Evolutionary conservation across 2,329 filamentous ascomycete species (phyloP).

Genomic region (Colletotrichum trifolii): DNA sequence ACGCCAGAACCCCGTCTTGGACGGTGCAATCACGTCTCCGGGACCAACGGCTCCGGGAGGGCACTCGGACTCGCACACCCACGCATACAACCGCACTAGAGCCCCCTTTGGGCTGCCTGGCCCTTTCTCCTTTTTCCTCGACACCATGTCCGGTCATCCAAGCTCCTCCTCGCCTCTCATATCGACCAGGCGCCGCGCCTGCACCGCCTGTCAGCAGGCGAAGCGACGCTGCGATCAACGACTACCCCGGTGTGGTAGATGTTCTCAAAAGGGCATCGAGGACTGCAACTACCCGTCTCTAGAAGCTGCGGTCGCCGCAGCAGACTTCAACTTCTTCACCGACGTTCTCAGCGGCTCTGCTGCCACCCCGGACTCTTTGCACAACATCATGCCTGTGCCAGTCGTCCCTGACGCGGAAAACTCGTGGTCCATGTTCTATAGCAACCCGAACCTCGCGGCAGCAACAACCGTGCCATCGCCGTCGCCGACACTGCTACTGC

Average conservation of each 20-base stretch:
- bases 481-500: constrained; percentile 21
- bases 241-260: constrained; percentile 47
- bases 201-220: constrained; percentile 47
- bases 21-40: too few species aligned
- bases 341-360: constrained; percentile 35
- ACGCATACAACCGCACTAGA: neutral
- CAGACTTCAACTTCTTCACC: constrained; percentile 44
- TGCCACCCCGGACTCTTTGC: constrained; percentile 27
- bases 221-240: constrained; percentile 52
- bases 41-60: too few species aligned
- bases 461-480: constrained; percentile 19
- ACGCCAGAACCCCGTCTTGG: too few species aligned
- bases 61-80: neutral
- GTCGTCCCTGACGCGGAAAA: constrained; percentile 27
- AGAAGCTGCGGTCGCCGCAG: constrained; percentile 36
- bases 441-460: constrained; percentile 19
- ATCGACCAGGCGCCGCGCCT: constrained; percentile 45
- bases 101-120: constrained; percentile 14
- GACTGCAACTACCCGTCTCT: constrained; percentile 41
- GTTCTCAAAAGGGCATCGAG: constrained; percentile 41
- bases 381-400: constrained; percentile 30
- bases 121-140: neutral
- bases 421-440: constrained; percentile 36
- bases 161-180: constrained; percentile 34
- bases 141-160: constrained; percentile 35